Evolutionary conservation across 169 alveolate genomes (phyloP), one percentile per base, ranked within the genome.

Genomic region (Plasmodium relictum): DNA sequence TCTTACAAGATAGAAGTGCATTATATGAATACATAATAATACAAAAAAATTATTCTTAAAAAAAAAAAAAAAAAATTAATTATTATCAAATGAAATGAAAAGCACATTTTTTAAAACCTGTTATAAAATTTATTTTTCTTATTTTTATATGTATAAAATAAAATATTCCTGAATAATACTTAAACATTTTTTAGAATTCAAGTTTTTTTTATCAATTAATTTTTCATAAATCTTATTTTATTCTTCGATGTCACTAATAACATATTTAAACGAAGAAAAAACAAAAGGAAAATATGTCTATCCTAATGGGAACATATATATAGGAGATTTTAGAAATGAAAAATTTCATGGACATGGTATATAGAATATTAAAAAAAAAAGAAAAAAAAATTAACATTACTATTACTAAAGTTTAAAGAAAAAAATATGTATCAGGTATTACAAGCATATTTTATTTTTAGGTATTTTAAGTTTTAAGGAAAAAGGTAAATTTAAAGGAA

Each of bases 271-370:
- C 61, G 70, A 78, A 26, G 61, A 78, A 69, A 78, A 78, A 78
- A 78, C 68, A 12, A n/a, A 70, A 44, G 89, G 89, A 41, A 65
- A 58, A 72, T 78, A 78, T 37, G 18, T 56, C 12, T 78, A 78
- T 18, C 78, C 89, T 16, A 78, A 78, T 78, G 89, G 89, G 20
- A 78, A 78, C 70, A 52, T 78, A 42, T 78, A 78, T 42, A 37
- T 63, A 10, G 89, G 89, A 8, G 89, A 78, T 0, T 78, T 78
- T 63, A 78, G 63, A 69, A 78, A 78, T 62, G 76, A 78, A 24
- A 78, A 78, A 26, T 78, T 78, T 50, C 89, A 78, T 24, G 89
- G 89, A 10, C 45, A 78, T 24, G 89, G 89, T 78, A 56, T 20
- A 68, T 2, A 10, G 1, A 16, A 56, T 10, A 0, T 5, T 10